Percentiles rank a stretch among this genome's conserved stretches.
phyloP scores from a whole-genome alignment of 2,329 filamentous ascomycete genomes.

The Aureobasidium pullulans region DNA sequence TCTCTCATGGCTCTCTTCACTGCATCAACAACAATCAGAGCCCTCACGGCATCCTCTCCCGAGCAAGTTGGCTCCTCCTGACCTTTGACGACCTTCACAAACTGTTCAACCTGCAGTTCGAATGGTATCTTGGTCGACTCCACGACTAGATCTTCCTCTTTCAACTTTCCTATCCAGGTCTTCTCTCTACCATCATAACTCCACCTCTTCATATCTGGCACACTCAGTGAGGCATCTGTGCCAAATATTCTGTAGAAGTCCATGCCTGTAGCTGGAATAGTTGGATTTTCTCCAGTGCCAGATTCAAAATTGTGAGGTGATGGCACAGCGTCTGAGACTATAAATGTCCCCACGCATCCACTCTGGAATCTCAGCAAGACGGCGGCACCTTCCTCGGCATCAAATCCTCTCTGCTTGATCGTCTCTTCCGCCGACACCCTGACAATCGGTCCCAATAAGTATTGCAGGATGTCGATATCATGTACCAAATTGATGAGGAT shows the following conservation, averaged over 20 bases:
- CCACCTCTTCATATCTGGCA: slow-evolving; percentile 43
- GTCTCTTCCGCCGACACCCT: slow-evolving; percentile 46
- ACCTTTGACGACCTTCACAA: slow-evolving; percentile 42
- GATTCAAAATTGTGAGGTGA: slow-evolving; percentile 50
- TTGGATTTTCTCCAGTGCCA: slow-evolving; percentile 53
- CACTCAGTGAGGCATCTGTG: slow-evolving; percentile 43
- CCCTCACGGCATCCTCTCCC: slow-evolving; percentile 43
- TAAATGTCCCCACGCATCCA: slow-evolving; percentile 50
- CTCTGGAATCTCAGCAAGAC: slow-evolving; percentile 47
- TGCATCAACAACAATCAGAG: slow-evolving; percentile 47
- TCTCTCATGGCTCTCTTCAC: slow-evolving; percentile 39
- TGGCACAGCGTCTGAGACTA: slow-evolving; percentile 46
- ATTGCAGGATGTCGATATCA: slow-evolving; percentile 52
- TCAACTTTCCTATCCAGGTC: slow-evolving; percentile 37
- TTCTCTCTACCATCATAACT: slow-evolving; percentile 36
- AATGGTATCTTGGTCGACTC: slow-evolving; percentile 37
- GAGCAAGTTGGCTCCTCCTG: slow-evolving; percentile 40
- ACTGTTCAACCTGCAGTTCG: slow-evolving; percentile 46
- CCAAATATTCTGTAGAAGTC: slow-evolving; percentile 52
- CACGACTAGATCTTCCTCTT: slow-evolving; percentile 27
- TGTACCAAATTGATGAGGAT: slow-evolving; percentile 55
- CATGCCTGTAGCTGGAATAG: slow-evolving; percentile 36
- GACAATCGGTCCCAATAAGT: slow-evolving; percentile 47
- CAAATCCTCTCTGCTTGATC: slow-evolving; percentile 36
- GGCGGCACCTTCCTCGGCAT: slow-evolving; percentile 51